Percentiles rank a stretch among this genome's conserved stretches.
These are phyloP conservation scores for Cryptosporidium tyzzeri DNA, from an alignment of 169 alveolate genomes.

Conservation along the genomic window DNA sequence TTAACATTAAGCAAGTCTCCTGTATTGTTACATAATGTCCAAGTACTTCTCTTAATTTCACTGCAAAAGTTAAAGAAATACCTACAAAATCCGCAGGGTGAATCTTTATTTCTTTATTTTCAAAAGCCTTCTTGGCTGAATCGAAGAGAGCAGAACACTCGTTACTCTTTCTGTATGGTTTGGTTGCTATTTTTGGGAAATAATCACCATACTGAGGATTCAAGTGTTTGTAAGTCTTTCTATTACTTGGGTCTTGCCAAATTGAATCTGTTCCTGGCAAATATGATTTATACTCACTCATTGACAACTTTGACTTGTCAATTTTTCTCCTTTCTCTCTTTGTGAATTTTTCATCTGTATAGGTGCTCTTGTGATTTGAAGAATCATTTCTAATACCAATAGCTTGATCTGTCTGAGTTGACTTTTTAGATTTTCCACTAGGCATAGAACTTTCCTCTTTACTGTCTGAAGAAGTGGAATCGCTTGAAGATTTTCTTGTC, in stretches of 20 bases:
- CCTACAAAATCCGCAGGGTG: slow-evolving; percentile 50
- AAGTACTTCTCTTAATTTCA: slow-evolving; percentile 34
- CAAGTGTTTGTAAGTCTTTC: slow-evolving; percentile 35
- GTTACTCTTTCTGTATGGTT: slow-evolving; percentile 54
- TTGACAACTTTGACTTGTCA: background rate
- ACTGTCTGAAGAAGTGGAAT: background rate
- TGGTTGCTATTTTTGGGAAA: slow-evolving; percentile 46
- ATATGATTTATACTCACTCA: slow-evolving; percentile 18
- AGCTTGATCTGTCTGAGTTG: background rate
- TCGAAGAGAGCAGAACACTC: slow-evolving; percentile 61
- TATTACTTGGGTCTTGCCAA: slow-evolving; percentile 53
- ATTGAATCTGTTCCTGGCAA: slow-evolving; percentile 29
- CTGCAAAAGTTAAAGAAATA: slow-evolving; percentile 35
- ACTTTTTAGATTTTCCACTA: background rate
- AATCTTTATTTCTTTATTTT: slow-evolving; percentile 19
- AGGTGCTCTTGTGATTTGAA: background rate
- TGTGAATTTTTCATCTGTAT: background rate
- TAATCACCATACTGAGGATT: slow-evolving; percentile 49
- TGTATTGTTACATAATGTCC: slow-evolving; percentile 37
- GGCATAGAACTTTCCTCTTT: background rate
- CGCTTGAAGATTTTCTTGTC: background rate
- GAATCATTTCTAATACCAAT: background rate
- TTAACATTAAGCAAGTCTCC: slow-evolving; percentile 53
- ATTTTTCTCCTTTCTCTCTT: background rate
- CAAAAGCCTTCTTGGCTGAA: slow-evolving; percentile 49